phyloP scores from a whole-genome alignment of 2,329 filamentous ascomycete species.

The Hymenoscyphus occultus region DNA sequence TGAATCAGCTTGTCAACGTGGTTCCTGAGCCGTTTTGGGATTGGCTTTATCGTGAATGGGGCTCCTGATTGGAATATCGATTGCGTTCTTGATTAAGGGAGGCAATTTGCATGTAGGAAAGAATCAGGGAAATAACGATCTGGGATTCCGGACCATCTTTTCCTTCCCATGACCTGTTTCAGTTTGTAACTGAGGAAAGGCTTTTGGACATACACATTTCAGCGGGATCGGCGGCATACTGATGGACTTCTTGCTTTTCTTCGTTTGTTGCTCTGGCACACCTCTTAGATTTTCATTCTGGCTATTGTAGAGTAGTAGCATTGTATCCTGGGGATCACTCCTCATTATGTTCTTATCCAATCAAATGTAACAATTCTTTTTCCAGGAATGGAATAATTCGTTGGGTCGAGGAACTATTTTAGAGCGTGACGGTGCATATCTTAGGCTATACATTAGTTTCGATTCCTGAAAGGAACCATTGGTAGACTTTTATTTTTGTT shows the following conservation, averaged over 20 bases:
- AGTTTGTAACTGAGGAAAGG: too few relatives aligned
- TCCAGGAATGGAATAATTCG: too few relatives aligned
- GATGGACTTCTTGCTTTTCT: background rate
- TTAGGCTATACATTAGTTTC: too few relatives aligned
- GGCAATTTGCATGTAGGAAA: too few relatives aligned
- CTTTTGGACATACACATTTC: background rate
- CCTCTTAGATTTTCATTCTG: background rate
- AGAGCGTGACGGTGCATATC: too few relatives aligned
- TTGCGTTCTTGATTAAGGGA: background rate
- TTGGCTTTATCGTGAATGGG: constrained; percentile 54
- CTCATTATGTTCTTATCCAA: background rate
- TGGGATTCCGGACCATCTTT: background rate
- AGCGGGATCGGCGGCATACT: background rate
- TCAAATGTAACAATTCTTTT: background rate
- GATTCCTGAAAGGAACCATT: too few relatives aligned
- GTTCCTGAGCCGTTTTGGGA: constrained; percentile 50
- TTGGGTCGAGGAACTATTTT: too few relatives aligned
- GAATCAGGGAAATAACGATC: too few relatives aligned
- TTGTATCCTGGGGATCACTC: background rate
- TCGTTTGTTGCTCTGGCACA: background rate
- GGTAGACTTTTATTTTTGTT: background rate
- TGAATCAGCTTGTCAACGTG: constrained; percentile 53
- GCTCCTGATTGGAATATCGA: constrained; percentile 8
- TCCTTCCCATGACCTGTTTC: background rate
- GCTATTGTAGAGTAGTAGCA: background rate